Base-by-base conservation (phyloP, 2,329 filamentous ascomycete species). In the Arachnopeziza araneosa region DNA sequence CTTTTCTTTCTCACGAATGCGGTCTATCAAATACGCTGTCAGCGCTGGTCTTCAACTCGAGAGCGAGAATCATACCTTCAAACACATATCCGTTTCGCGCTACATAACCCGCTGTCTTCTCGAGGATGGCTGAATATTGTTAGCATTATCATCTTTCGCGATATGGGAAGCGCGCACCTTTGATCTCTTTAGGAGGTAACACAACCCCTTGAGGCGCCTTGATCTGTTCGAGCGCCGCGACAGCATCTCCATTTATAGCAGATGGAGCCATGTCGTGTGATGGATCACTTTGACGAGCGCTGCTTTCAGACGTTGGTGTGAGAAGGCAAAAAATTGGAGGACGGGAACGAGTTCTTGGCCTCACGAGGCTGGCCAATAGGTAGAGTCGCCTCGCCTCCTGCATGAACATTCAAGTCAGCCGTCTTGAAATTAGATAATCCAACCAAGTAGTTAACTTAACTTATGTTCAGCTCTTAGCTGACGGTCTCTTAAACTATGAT, bases 101-200 rank as follows among this genome's bases (percentile, higher is more conserved):
- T 60, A 97, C 90, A 73, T 96, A 98, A 53, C 92, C 92, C 57
- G 95, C 93, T 14, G 93, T 96, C 78, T 96, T 98, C 75, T 97
- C 93, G 71, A 99, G 86, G 67, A 93, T 83, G 22, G 80, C 80
- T 80, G 62, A 54, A 56, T 19, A 12, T 49, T 50, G 63, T 72
- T 68, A 73, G 67, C 58, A 64, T 52, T 54, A 56, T 50, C 10
- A 21, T 26, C 21, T 75, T 73, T 80, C 79, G 54, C 17, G 30
- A 1, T 30, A 50, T 24, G 24, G 51, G 50, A 19, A 32, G 22
- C 23, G 22, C 23, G 61, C 67, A 80, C 80, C 80, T 79, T 92
- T 87, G 70, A 97, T 92, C 72, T 93, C 90, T 72, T 87, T 84
- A 22, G 77, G 95, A 23, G 95, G 95, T 58, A 97, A 83, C 59